These are phyloP conservation scores for Magnolia officinalis DNA, from an alignment of 164 flowering plant species.

Conservation along the genomic window DNA sequence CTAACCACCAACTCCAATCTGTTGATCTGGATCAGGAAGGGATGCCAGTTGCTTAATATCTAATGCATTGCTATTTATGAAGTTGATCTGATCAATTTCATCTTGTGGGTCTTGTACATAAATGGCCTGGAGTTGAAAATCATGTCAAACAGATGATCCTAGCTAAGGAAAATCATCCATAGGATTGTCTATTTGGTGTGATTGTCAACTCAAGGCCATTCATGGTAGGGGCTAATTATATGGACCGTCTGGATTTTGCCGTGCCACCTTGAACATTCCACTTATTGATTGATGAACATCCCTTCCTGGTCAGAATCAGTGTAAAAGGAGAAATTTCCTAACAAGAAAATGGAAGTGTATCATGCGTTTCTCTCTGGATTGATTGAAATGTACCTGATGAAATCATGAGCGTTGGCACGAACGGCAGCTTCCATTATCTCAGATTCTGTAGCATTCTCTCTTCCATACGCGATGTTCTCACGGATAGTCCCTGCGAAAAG, in stretches of 20 bases:
- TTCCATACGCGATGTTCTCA: conserved; percentile 27
- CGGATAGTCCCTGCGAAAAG: conserved; percentile 26
- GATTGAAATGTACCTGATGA: conserved; percentile 18
- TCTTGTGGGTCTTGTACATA: background rate
- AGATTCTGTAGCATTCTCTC: conserved; percentile 18
- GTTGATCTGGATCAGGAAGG: too few relatives aligned
- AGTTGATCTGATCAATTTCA: background rate
- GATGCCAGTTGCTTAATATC: too few relatives aligned
- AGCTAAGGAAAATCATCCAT: background rate
- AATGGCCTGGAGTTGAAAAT: background rate
- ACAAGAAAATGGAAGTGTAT: background rate
- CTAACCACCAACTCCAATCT: background rate
- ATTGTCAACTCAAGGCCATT: background rate
- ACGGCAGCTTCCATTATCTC: conserved; percentile 27
- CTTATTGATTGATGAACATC: too few relatives aligned
- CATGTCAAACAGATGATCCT: background rate
- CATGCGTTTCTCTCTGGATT: background rate
- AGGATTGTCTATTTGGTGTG: background rate
- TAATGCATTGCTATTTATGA: too few relatives aligned
- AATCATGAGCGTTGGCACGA: conserved; percentile 33
- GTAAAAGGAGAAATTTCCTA: background rate
- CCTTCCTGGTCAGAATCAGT: background rate
- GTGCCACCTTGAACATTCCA: too few relatives aligned
- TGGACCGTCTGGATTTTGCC: background rate
- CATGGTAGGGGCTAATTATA: background rate